phyloP scores from a whole-genome alignment of 345 rosid genomes.

The Eucalyptus curtisii region DNA sequence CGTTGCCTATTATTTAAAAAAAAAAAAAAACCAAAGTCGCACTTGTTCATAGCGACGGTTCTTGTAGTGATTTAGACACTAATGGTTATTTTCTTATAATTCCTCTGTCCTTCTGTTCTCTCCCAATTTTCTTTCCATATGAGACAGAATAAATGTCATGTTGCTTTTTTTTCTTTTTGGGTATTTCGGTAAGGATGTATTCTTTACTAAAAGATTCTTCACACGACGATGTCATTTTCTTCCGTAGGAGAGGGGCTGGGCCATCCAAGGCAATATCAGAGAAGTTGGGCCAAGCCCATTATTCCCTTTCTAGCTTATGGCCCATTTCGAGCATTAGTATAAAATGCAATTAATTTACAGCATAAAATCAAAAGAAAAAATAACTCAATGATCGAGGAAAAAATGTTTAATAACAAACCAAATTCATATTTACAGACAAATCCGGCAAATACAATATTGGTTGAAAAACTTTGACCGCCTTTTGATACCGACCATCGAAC shows the following conservation, averaged over 20 bases:
- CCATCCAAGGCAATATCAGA: neutral
- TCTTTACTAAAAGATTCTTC: neutral
- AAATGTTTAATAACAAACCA: neutral
- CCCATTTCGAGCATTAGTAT: neutral
- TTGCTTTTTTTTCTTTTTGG: neutral
- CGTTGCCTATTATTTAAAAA: neutral
- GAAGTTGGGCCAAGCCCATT: neutral
- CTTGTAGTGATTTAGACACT: neutral
- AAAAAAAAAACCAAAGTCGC: neutral
- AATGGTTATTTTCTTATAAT: neutral
- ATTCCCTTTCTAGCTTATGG: neutral
- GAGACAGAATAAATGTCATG: neutral
- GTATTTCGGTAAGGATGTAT: neutral
- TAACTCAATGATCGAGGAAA: neutral
- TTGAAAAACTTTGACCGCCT: neutral
- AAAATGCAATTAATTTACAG: neutral
- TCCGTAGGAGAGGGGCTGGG: neutral
- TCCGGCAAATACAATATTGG: neutral
- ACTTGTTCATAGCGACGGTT: neutral
- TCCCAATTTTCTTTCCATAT: neutral
- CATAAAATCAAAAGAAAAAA: neutral
- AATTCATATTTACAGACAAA: neutral
- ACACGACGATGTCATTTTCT: neutral
- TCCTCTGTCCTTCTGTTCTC: neutral
- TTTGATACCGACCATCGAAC: neutral